Base-by-base conservation (phyloP, 345 rosid genomes). In the Hirschfeldia incana region DNA sequence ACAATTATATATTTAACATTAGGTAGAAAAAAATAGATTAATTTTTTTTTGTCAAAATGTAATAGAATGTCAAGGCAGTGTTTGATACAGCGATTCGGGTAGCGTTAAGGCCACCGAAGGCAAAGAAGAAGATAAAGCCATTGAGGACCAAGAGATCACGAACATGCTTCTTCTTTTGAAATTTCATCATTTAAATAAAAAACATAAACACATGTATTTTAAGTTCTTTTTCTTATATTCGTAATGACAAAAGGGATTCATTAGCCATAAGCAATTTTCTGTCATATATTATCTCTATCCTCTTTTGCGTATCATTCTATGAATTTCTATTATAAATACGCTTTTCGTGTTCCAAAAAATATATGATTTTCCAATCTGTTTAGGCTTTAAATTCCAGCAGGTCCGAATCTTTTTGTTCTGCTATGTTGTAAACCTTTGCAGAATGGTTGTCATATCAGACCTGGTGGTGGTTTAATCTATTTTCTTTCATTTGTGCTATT, bases 41-140 rank as follows among this genome's bases (percentile, higher is more conserved):
- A 28, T 6, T 13, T 58, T 7, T 7, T 1, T 51, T 37, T 21
- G 4, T 29, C 39, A 9, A 55, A 67, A 11, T 39, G 7, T 15
- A 1, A 75, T 84, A 89, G 97, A 91, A 89, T 81, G 92, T 88
- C 82, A 91, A 91, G 73, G 51, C 88, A 27, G 94, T 89, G 72
- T 91, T 91, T 78, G 97, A 91, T 85, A 74, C 86, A 3, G 91
- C 97, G 4, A 89, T 89, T 67, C 87, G 85, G 65, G 85, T 87
- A 67, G 97, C 89, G 37, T 74, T 91, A 67, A 75, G 91, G 77
- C 92, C 91, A 63, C 90, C 91, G 63, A 89, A 87, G 65, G 82
- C 85, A 42, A 91, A 88, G 85, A 89, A 84, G 85, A 89, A 83
- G 78, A 80, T 44, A 33, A 70, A 70, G 29, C 80, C 80, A 70